Evolutionary conservation across 208 protist species (phyloP).

Genomic region (Acanthamoeba divionensis): DNA sequence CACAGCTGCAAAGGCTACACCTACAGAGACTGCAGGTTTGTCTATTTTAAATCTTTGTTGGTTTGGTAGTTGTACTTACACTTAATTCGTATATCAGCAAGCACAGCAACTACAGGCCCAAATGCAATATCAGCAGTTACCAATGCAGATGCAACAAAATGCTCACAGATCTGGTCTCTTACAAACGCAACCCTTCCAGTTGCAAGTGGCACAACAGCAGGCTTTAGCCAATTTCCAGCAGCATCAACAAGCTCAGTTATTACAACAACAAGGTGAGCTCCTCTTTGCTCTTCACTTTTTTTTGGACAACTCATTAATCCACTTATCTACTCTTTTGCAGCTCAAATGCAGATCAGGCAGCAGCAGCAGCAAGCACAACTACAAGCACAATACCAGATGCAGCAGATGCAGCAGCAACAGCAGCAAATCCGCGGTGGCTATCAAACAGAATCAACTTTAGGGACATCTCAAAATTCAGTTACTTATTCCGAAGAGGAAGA

Average conservation of each 20-base stretch:
- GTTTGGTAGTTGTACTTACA: no score
- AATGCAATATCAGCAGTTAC: background rate
- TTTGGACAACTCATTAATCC: background rate
- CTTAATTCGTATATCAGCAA: no score
- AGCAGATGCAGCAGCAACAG: constrained; percentile 12
- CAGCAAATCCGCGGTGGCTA: background rate
- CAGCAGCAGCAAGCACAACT: background rate
- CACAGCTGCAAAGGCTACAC: background rate
- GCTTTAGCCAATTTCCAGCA: background rate
- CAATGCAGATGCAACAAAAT: background rate
- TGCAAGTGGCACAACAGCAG: background rate
- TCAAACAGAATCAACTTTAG: no score
- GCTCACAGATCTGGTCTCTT: background rate
- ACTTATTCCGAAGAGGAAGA: no score
- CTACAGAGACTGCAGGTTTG: background rate
- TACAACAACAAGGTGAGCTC: no score
- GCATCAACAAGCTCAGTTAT: background rate
- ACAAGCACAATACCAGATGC: no score
- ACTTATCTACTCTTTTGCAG: background rate
- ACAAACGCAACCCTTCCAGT: background rate
- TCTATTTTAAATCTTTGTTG: no score
- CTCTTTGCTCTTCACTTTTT: background rate
- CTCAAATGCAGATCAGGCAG: background rate
- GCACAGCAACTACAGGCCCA: no score
- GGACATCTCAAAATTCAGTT: no score